Evolutionary conservation across 176 grass and related monocot genomes (phyloP), one percentile per base, ranked within the genome.

Genomic region (Hordeum vulgare): DNA sequence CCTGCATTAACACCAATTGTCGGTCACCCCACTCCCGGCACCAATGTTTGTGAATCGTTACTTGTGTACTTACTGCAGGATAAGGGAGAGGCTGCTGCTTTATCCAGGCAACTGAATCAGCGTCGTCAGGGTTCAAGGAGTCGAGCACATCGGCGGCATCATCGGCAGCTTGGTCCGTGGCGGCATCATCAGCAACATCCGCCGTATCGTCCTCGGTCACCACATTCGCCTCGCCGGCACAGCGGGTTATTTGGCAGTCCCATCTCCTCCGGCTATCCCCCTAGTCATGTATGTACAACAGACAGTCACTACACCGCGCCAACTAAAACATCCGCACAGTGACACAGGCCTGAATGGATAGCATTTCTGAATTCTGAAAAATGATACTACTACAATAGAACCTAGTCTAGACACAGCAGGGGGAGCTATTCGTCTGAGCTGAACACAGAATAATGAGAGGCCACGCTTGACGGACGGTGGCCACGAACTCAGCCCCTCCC

Each of bases 1-100:
- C 74, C 92, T 97, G n/a, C n/a, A 86, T 60, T 59, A 24, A 13
- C 60, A 61, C 2, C 26, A 8, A 3, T 0, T 56, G 23, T 73
- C 45, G 6, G 21, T 79, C 59, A 83, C 21, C 28, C 27, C n/a
- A 3, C 79, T 66, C 11, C 17, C 9, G 3, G 5, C 17, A 29
- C 12, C 12, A 8, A 45, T 40, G 29, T 61, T 53, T 66, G 21
- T 2, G 72, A 39, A 44, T 11, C 6, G 17, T 20, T 4, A 51
- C 14, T 47, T 27, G 0, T 2, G 28, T 71, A 18, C 53, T 34
- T 89, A 94, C 92, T 56, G 37, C 53, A 44, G 92, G 62, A 68
- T 94, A 94, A 44, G 92, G 92, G 56, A 86, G 92, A 60, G 86
- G 92, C 36, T 87, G 87, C 73, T 87, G 86, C 68, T 91, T 80